Evolutionary conservation across 1,284 basidiomycete genomes (phyloP), one percentile per base, ranked within the genome.

Genomic region (Apiotrichum gracile): DNA sequence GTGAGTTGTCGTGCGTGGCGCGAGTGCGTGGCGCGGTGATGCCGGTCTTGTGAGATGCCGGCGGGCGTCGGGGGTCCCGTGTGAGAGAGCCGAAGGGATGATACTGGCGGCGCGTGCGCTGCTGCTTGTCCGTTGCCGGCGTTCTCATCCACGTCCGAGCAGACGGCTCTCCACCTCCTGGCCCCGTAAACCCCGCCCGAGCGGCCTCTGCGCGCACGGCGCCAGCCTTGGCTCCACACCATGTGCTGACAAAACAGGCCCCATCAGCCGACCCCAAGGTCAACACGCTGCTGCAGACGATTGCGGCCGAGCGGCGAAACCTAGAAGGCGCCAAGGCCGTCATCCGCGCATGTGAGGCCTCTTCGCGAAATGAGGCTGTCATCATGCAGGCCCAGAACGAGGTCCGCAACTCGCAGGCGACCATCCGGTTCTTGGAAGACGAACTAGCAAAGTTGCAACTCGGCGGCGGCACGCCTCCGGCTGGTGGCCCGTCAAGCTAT

Each of bases 321-420:
- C 62, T 76, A 33, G 71, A 74, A 58, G 74, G 74, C 29, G 74
- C 74, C 47, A 72, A 73, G 50, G 74, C 74, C 4, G 70, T 74
- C 43, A 72, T 74, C 57, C 64, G 74, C 24, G 73, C 74, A 1
- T 64, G 73, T 19, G 72, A 76, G 60, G 71, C 70, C 0, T 74
- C 73, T 4, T 72, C 69, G 5, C 62, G 66, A 31, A 76, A 76
- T 47, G 73, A 75, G 60, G 67, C 68, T 4, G 74, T 74, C 50
- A 76, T 76, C 40, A 71, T 73, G 51, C 71, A 73, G 55, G 74
- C 74, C 35, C 72, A 74, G 46, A 76, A 76, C 52, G 74, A 76
- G 51, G 70, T 76, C 17, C 65, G 74, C 33, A 57, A 68, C 8
- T 72, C 74, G 8, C 71, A 74, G 57, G 70, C 67, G 5, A 66